phyloP scores from a whole-genome alignment of 2,329 filamentous ascomycete species.

The Phyllosticta paracitricarpa region DNA sequence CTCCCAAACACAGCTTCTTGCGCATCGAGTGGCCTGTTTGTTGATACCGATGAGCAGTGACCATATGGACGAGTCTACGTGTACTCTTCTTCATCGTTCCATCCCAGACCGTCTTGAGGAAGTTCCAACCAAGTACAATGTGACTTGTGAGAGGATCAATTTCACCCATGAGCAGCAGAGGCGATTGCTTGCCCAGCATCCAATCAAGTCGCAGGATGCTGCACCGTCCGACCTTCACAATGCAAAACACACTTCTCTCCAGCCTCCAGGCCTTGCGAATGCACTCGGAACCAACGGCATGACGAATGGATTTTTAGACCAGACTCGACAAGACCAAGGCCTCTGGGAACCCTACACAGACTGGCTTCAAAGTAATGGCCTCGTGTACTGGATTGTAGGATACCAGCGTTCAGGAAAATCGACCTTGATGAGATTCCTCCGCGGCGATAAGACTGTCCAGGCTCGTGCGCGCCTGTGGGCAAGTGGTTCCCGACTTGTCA shows the following conservation, averaged over 20 bases:
- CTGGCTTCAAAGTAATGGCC: conserved; percentile 12
- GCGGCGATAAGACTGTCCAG: conserved; percentile 7
- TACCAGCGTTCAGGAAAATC: conserved; percentile 40
- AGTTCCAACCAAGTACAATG: not conserved
- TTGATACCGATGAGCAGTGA: not conserved
- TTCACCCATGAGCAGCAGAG: not conserved
- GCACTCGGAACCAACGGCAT: not conserved
- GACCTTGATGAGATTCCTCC: conserved; percentile 31
- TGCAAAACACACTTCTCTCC: not conserved
- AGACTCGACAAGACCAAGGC: not conserved
- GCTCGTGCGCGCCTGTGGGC: conserved; percentile 6
- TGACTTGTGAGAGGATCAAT: not conserved
- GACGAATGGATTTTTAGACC: not conserved
- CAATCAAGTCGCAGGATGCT: not conserved
- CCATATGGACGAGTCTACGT: not conserved
- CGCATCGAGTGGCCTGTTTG: not conserved
- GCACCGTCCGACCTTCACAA: not conserved
- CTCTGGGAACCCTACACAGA: conserved; percentile 11
- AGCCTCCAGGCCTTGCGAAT: not conserved
- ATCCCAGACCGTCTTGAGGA: not conserved
- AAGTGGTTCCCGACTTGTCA: not conserved
- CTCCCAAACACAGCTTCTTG: not conserved
- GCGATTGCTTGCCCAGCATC: not conserved
- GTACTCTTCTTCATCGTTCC: not conserved
- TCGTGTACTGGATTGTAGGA: conserved; percentile 28